Evolutionary conservation across 176 grass and related monocot genomes (phyloP), one percentile per base, ranked within the genome.

Genomic region (Rhynchospora breviuscula): DNA sequence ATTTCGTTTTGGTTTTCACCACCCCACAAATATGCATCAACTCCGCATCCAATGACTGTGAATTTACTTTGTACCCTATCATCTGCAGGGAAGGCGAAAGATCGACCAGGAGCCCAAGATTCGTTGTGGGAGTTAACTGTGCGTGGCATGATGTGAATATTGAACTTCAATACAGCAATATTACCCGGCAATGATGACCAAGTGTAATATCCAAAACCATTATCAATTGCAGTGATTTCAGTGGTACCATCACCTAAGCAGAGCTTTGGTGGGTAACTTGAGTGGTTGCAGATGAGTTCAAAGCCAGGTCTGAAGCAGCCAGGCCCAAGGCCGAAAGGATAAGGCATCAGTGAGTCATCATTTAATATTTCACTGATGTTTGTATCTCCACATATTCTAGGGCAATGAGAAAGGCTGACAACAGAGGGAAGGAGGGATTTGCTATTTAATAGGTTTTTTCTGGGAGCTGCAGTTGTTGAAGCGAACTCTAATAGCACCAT

Each of bases 301-400:
- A 92, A 87, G 7, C 76, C 82, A 0, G 78, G 33, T 1, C 80
- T 44, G 71, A 51, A 88, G 71, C 89, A 91, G 64, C 53, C 59
- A 1, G 67, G 1, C 54, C 63, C 83, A 7, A 86, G 63, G 29
- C 86, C 86, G 23, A 86, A 91, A 2, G 80, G 90, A 8, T 86
- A 88, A 9, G 29, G 6, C 8, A 33, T 12, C 0, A 1, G 26
- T 3, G 13, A 35, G 29, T 29, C 1, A 0, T 2, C 26, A 1
- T 1, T 1, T 29, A 15, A 35, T 0, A 67, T 6, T 3, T 67
- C 3, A 7, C 12, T 12, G 5, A 87, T 43, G 47, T 17, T 90
- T 4, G 69, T 12, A 26, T 85, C 84, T 1, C 89, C 89, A 17
- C 85, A 87, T 2, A 0, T 81, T 5, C 0, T 40, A 10, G 0